phyloP scores from a whole-genome alignment of 805 yeast species.

The Metschnikowia santaceciliae region DNA sequence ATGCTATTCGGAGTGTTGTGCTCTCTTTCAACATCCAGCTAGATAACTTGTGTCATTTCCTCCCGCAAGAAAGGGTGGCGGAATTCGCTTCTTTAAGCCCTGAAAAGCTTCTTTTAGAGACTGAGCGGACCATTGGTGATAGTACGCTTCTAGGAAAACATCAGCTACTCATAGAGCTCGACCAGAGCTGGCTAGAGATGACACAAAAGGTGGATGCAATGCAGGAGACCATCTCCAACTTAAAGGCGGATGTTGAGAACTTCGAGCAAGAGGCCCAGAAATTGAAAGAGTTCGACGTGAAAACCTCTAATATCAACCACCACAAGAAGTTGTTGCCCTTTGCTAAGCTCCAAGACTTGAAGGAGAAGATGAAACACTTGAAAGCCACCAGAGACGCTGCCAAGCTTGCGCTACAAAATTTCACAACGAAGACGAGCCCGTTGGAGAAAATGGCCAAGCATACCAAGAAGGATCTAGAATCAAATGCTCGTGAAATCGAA shows the following conservation, averaged over 20 bases:
- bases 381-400: slow-evolving; percentile 35
- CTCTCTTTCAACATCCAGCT: slow-evolving; percentile 67
- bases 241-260: slow-evolving; percentile 34
- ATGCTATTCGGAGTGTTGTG: slow-evolving; percentile 43
- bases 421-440: slow-evolving; percentile 24
- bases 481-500: not conserved
- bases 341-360: slow-evolving; percentile 38
- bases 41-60: slow-evolving; percentile 87
- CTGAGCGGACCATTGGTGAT: slow-evolving; percentile 74
- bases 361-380: slow-evolving; percentile 27
- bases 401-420: slow-evolving; percentile 27
- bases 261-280: slow-evolving; percentile 45
- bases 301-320: slow-evolving; percentile 34
- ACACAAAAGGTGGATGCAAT: slow-evolving; percentile 24
- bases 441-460: slow-evolving; percentile 12
- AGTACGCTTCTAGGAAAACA: slow-evolving; percentile 57
- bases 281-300: slow-evolving; percentile 44
- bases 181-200: slow-evolving; percentile 33
- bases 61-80: slow-evolving; percentile 94
- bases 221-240: slow-evolving; percentile 26
- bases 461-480: not conserved
- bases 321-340: slow-evolving; percentile 41
- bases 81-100: slow-evolving; percentile 82
- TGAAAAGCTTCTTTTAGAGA: slow-evolving; percentile 67
- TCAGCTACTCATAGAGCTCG: slow-evolving; percentile 49